Evolutionary conservation across 2,329 filamentous ascomycete species (phyloP), one percentile per base, ranked within the genome.

Genomic region (Ophiosphaerella narmari): DNA sequence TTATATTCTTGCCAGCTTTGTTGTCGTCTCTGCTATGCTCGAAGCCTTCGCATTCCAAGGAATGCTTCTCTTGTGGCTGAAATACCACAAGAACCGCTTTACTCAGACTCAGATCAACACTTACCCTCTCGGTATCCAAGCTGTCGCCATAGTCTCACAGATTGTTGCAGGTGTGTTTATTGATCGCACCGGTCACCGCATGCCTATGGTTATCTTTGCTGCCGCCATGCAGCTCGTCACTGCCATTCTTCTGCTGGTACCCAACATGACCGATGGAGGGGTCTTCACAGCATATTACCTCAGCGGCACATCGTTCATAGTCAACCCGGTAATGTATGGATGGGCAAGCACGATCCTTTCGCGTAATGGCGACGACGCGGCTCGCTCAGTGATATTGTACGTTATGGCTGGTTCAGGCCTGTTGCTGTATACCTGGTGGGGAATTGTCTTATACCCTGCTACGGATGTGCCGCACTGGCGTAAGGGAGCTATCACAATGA

Each of bases 91-190:
- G 16, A 14, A 35, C 12, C 46, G 54, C 16, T 65, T 56, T 46
- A 59, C 74, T 0, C 72, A 81, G 0, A 35, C 74, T 0, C 77
- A 83, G 57, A 74, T 80, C 32, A 85, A 84, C 65, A 80, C 82
- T 56, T 84, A 84, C 45, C 82, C 82, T 0, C 81, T 82, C 0
- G 82, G 80, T 1, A 79, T 85, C 0, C 77, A 82, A 0, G 82
- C 81, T 0, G 76, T 80, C 1, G 82, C 81, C 4, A 83, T 85
- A 32, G 65, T 79, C 0, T 81, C 80, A 12, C 68, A 74, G 29
- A 63, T 74, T 14, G 33, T 61, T 1, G 67, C 67, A n/a, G 71
- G 67, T 18, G 50, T 64, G 40, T 62, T 70, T 26, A 75, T 75
- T 43, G 73, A 76, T 45, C 56, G 52, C 2, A 74, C 72, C 1